Base-by-base conservation (phyloP, 2,329 filamentous ascomycete genomes). In the Fusarium humuli region DNA sequence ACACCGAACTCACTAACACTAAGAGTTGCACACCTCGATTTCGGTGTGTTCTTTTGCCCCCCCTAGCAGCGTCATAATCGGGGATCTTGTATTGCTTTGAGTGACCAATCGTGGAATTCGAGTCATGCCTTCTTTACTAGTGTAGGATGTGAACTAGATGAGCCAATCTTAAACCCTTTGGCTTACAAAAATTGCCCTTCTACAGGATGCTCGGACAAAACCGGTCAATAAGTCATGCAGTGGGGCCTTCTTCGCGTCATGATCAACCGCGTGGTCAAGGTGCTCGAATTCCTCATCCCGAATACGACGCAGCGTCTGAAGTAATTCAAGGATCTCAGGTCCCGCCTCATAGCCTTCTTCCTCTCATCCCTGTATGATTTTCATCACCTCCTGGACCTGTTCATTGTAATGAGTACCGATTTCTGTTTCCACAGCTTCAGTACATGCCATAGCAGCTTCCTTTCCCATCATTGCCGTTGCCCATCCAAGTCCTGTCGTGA, bases 371-470 rank as follows among this genome's bases (percentile, higher is more conserved):
- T 27, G 23, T 29, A 27, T 27, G 16, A 46, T 27, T 27, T 46
- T 27, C 16, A 27, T 46, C 2, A 46, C 44, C 7, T 27, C 44
- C 18, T 46, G 85, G 45, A 98, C 93, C 82, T 99, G 96, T 68
- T 90, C 90, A 78, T 98, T 98, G 80, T 99, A 99, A 82, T 99
- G 96, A 32, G 90, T 89, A 5, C 96, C 96, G 68, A 99, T 99
- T 83, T 98, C 96, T 11, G 95, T 98, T 85, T 99, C 96, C 2
- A 98, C 94, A 2, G 96, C 96, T 81, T 99, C 96, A 1, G 96
- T 98, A 79, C 96, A 99, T 13, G 96, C 96, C 96, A 99, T 98
- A 34, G 96, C 95, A 3, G 94, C 94, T 81, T 98, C 94, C 44
- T 46, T 11, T n/a, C 44, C 44, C 27, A 29, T 29, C 14, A 27